phyloP scores from a whole-genome alignment of 148 eudicot species.

The Nyssa sinensis region DNA sequence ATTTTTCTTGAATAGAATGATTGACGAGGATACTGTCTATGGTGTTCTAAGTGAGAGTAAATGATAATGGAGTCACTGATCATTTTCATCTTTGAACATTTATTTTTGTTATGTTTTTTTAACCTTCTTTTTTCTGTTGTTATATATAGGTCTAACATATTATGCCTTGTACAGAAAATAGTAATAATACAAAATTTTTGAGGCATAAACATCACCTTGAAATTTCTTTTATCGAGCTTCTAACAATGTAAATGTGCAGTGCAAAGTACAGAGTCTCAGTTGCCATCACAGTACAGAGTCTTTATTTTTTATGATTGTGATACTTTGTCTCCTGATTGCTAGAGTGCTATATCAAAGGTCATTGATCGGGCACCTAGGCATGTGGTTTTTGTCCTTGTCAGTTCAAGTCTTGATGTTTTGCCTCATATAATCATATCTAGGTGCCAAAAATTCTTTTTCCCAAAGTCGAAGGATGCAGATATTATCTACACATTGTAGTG shows the following conservation, averaged over 20 bases:
- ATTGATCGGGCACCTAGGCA: conserved; percentile 85
- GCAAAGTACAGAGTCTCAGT: conserved; percentile 70
- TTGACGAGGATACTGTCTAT: too few relatives aligned
- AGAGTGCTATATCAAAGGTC: conserved; percentile 84
- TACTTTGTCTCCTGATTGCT: conserved; percentile 60
- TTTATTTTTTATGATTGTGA: conserved; percentile 85
- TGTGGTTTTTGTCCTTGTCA: conserved; percentile 75
- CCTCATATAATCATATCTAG: conserved; percentile 87
- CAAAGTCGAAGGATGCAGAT: conserved; percentile 91
- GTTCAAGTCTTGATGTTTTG: conserved; percentile 84
- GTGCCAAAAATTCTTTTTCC: conserved; percentile 97
- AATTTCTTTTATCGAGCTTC: too few relatives aligned
- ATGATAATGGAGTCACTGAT: conserved; percentile 26
- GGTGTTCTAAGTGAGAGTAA: conserved; percentile 30
- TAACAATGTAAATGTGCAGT: too few relatives aligned
- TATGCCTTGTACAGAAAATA: too few relatives aligned
- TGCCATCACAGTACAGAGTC: conserved; percentile 55
- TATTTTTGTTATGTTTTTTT: too few relatives aligned
- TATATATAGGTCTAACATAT: conserved; percentile 64
- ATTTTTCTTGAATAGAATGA: too few relatives aligned
- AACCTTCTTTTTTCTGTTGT: too few relatives aligned
- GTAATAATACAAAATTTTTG: too few relatives aligned
- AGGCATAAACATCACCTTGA: too few relatives aligned
- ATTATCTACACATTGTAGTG: conserved; percentile 73
- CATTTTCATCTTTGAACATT: too few relatives aligned